Evolutionary conservation across 352 stramenopile genomes (phyloP), one percentile per base, ranked within the genome.

Genomic region (Peronospora belbahrii): DNA sequence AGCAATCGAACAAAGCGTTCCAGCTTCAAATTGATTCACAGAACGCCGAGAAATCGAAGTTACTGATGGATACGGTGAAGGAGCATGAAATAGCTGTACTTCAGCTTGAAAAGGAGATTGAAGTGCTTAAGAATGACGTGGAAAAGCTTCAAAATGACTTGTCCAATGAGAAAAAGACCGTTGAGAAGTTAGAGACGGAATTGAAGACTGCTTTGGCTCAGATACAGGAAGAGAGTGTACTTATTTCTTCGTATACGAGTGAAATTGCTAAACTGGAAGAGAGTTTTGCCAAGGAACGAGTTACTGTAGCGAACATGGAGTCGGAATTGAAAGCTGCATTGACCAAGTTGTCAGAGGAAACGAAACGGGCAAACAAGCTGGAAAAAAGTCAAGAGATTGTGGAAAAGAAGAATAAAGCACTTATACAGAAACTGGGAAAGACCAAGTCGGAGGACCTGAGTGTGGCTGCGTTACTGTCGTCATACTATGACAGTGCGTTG

Each of bases 401-500:
- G 30, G 64, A 68, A 42, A 84, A 82, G 61, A 81, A 74, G 52
- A 85, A 87, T 57, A 67, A 76, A 19, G 63, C 62, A 34, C 52
- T 90, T 49, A 52, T 60, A 5, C 57, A 70, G 5, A 69, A 85
- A 47, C 44, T 90, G 4, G 59, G 66, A 28, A 63, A 74, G 17
- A 49, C 67, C 42, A 77, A 72, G 44, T 38, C 47, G 1, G 59
- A 74, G 24, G 76, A 88, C 45, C 64, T 90, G 32, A 67, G 71
- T 9, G 64, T 90, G 42, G 67, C 72, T 1, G 57, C 75, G 32
- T 49, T 90, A 59, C 59, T 90, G 36, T 87, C 75, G 40, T 71
- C 67, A 25, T 90, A 90, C 57, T 90, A 87, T 31, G 79, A 90
- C 57, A 74, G 85, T 47, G 70, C 75, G n/a, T 64, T 86, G 38